Conservation (phyloP, 1,284 basidiomycete genomes). For the Takashimella tepidaria region DNA sequence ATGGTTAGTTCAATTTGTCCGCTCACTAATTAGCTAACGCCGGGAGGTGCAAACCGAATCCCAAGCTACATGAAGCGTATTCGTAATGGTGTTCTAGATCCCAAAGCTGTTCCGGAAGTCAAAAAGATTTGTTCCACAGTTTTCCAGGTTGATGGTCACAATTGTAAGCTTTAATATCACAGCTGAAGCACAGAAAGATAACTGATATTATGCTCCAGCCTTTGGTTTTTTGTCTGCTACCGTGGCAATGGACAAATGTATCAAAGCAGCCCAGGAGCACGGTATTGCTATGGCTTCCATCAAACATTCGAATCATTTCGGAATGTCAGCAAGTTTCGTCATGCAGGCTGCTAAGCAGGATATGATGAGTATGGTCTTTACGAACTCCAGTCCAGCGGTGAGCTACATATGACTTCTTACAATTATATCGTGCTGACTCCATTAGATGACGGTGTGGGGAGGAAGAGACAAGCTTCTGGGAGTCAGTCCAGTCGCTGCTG, state of each 20-base stretch:
- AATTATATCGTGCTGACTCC: too few relatives aligned
- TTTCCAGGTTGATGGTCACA: constrained; percentile 5
- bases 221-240: constrained; percentile 5
- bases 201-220: too few relatives aligned
- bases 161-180: not conserved
- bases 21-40: not conserved
- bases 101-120: not conserved
- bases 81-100: constrained; percentile 1
- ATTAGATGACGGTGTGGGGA: not conserved
- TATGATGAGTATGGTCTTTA: not conserved
- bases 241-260: constrained; percentile 4
- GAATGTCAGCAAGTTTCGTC: constrained; percentile 6
- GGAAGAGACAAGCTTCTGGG: not conserved
- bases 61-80: constrained; percentile 5
- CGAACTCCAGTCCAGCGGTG: not conserved
- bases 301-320: constrained; percentile 6
- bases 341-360: not conserved
- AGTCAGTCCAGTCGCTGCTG: not conserved
- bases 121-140: constrained; percentile 2
- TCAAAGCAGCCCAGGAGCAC: constrained; percentile 2
- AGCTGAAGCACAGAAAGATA: not conserved
- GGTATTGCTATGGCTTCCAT: constrained; percentile 4
- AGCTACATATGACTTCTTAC: not conserved
- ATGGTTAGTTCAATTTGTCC: not conserved
- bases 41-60: constrained; percentile 1